These are phyloP conservation scores for Carex pumila DNA, from an alignment of 176 grass and related monocot genomes.

Conservation along the genomic window DNA sequence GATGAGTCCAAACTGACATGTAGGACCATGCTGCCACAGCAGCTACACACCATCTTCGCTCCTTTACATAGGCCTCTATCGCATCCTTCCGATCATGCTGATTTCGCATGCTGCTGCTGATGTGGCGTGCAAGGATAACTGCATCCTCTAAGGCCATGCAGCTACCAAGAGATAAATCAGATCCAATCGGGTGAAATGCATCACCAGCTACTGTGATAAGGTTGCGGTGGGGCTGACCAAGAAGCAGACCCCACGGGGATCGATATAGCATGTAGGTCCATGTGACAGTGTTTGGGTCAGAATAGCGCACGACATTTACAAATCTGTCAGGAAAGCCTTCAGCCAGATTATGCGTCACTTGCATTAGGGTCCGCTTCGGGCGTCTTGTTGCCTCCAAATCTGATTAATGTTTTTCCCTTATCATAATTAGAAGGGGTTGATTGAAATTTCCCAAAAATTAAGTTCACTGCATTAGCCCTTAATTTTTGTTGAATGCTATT, in stretches of 20 bases:
- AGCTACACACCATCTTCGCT: conserved; percentile 20
- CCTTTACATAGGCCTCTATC: conserved; percentile 12
- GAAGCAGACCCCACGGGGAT: conserved; percentile 21
- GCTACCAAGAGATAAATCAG: conserved; percentile 21
- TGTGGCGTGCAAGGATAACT: conserved; percentile 20
- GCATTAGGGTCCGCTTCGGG: not conserved
- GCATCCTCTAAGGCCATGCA: conserved; percentile 37
- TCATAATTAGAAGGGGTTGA: not conserved
- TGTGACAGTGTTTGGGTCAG: not conserved
- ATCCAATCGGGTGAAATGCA: conserved; percentile 27
- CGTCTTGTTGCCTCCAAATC: conserved; percentile 26
- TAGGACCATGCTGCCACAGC: conserved; percentile 21
- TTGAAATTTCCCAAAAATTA: conserved; percentile 6
- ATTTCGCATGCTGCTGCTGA: not conserved
- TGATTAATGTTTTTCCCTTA: not conserved
- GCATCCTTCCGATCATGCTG: not conserved
- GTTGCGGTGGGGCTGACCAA: conserved; percentile 1
- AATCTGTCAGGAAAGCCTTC: conserved; percentile 7
- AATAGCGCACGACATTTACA: not conserved
- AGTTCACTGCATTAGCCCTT: not conserved
- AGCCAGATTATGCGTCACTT: conserved; percentile 10
- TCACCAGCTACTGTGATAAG: conserved; percentile 29
- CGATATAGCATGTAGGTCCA: conserved; percentile 24
- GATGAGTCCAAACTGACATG: conserved; percentile 17
- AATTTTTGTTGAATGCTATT: not conserved